Evolutionary conservation across 495 filamentous ascomycete species (phyloP), one percentile per base, ranked within the genome.

Genomic region (Lasiosphaeria hispida): DNA sequence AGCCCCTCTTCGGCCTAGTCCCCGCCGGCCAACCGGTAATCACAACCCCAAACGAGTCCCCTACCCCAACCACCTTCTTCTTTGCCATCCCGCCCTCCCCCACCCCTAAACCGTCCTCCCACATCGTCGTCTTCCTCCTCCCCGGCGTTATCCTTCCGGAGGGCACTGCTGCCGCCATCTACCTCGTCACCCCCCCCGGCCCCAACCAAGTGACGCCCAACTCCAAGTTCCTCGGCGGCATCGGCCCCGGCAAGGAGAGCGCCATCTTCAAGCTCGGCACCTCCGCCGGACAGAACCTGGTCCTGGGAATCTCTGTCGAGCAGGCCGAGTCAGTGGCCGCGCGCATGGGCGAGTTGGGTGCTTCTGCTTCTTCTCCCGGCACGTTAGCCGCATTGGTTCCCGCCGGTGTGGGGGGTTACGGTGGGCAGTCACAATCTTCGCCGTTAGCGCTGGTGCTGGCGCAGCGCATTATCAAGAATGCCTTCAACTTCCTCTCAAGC

Each of bases 401-500:
- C 0, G 45, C 48, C 15, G 36, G 18, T 1, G 18, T 4, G 1
- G 51, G 37, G 39, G 1, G 36, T 10, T 47, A 30, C 23, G 5
- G 23, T 5, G 23, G 23, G 34, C 40, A 34, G 41, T n/a, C 14
- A 17, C 34, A 1, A 23, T 11, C 44, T 11, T 3, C 74, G 19
- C 69, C 83, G 4, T 74, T 80, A 37, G 92, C 90, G 10, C 83
- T 91, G 64, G 75, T 88, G 23, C 76, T 99, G 13, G 94, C 94
- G 48, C 91, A 96, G 75, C 76, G 90, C 56, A 96, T 99, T 57
- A 96, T 97, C 61, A 85, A 87, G 60, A 96, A 96, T 70, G 92
- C 92, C n/a, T 99, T 96, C 65, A 96, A 97, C 72, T 97, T 96
- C 69, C 76, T 99, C 43, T 85, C 92, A 18, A 89, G 92, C 63